Conservation (phyloP, 352 stramenopile species). For the Phytophthora palmivora region DNA sequence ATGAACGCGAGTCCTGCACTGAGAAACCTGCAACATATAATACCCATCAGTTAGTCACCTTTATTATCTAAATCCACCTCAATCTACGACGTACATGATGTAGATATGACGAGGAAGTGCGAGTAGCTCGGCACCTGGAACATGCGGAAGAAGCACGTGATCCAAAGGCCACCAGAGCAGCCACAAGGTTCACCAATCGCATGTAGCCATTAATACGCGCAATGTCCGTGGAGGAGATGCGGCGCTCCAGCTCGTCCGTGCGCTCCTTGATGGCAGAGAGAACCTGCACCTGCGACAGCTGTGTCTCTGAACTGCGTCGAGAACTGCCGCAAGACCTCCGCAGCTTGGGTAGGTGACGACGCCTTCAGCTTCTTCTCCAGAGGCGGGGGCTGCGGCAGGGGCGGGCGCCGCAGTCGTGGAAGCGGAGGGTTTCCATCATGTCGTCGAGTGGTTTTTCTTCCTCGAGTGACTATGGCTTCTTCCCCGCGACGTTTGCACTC, state of each 20-base stretch:
- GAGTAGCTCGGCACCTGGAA: constrained; percentile 80
- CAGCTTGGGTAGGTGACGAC: background rate
- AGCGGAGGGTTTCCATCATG: constrained; percentile 42
- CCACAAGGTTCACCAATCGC: constrained; percentile 79
- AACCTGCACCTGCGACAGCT: constrained; percentile 65
- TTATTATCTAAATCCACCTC: background rate
- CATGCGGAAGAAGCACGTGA: constrained; percentile 84
- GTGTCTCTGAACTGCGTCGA: constrained; percentile 40
- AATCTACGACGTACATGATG: constrained; percentile 82
- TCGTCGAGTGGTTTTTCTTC: constrained; percentile 23
- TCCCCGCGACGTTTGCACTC: too few relatives aligned
- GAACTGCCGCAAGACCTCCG: constrained; percentile 37
- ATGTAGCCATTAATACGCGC: constrained; percentile 89
- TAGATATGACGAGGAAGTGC: constrained; percentile 88
- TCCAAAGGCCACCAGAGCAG: constrained; percentile 60
- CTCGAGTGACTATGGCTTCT: constrained; percentile 24
- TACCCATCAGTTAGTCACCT: background rate
- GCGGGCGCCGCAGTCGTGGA: constrained; percentile 27
- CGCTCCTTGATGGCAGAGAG: constrained; percentile 71
- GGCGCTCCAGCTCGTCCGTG: constrained; percentile 72
- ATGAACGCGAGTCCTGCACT: constrained; percentile 75
- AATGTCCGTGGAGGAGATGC: constrained; percentile 83
- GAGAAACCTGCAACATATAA: constrained; percentile 48
- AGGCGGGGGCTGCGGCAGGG: constrained; percentile 2
- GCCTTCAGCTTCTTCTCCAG: background rate